A percentile compares a stretch with the other conserved stretches of the same genome.
phyloP scores from a whole-genome alignment of 2,329 filamentous ascomycete genomes.

The Scopulariopsis brevicaulis region DNA sequence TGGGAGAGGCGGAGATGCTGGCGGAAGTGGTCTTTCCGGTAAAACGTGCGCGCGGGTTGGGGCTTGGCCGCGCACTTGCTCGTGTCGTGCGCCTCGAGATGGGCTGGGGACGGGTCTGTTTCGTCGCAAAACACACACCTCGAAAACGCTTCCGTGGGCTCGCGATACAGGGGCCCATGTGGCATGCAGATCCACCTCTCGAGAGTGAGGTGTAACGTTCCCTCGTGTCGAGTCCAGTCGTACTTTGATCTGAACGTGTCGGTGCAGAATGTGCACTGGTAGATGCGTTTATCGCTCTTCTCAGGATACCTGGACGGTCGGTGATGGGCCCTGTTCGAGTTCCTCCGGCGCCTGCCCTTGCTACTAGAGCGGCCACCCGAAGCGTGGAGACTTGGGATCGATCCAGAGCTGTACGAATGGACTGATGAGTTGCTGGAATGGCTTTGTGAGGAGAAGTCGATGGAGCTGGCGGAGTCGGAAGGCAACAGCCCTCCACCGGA shows the following conservation, averaged over 20 bases:
- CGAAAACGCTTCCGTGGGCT: conserved; percentile 24
- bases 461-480: not conserved
- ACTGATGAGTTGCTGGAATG: not conserved
- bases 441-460: conserved; percentile 8
- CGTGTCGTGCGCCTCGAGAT: conserved; percentile 25
- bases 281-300: conserved; percentile 6
- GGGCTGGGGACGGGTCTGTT: conserved; percentile 16
- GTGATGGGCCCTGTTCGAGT: not conserved
- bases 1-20: conserved; percentile 31
- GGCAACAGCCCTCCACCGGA: not conserved
- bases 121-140: conserved; percentile 26
- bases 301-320: not conserved
- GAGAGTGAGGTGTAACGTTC: conserved; percentile 31
- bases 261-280: conserved; percentile 35
- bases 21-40: conserved; percentile 29
- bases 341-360: conserved; percentile 4
- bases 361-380: conserved; percentile 8
- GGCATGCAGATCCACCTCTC: conserved; percentile 33
- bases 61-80: conserved; percentile 37
- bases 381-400: conserved; percentile 10
- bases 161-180: conserved; percentile 19
- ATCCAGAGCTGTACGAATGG: conserved; percentile 13
- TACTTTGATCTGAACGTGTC: conserved; percentile 32
- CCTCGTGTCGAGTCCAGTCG: conserved; percentile 39
- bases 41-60: conserved; percentile 28